Conservation (phyloP, 2,329 filamentous ascomycete genomes). For the Penicillium sp. region DNA sequence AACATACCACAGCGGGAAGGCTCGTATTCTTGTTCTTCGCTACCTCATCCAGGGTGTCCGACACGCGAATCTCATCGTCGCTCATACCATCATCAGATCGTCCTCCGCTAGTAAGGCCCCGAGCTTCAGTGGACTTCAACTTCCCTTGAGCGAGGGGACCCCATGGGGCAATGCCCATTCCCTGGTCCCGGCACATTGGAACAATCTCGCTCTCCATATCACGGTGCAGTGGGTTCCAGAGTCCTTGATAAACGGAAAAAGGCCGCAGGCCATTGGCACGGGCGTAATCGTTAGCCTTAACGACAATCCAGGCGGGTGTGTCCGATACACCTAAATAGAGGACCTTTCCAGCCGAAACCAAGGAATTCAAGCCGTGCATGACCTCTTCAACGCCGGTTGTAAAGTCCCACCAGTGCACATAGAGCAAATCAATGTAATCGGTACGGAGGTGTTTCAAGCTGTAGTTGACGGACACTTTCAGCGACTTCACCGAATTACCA, state of each 20-base stretch:
- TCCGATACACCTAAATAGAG: constrained; percentile 49
- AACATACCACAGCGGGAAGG: constrained; percentile 4
- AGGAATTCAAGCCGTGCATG: constrained; percentile 44
- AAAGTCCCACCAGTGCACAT: constrained; percentile 61
- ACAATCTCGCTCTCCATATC: constrained; percentile 48
- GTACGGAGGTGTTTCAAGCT: constrained; percentile 55
- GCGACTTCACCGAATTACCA: constrained; percentile 51
- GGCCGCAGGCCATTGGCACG: constrained; percentile 45
- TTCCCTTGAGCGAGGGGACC: constrained; percentile 1
- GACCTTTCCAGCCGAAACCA: constrained; percentile 48
- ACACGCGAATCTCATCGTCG: constrained; percentile 56
- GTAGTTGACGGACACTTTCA: constrained; percentile 50
- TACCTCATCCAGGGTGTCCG: background rate
- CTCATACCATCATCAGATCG: constrained; percentile 42
- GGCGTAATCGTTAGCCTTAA: constrained; percentile 47
- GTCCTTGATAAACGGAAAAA: constrained; percentile 47
- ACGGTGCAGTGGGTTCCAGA: constrained; percentile 43
- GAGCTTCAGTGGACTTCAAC: background rate
- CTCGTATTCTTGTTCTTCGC: constrained; percentile 1
- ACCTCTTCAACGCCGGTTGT: constrained; percentile 43
- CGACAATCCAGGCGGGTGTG: constrained; percentile 47
- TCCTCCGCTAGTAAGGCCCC: background rate
- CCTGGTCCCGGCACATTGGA: constrained; percentile 42
- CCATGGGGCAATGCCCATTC: constrained; percentile 20
- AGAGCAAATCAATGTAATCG: constrained; percentile 60